Percentiles rank a stretch among this genome's conserved stretches.
phyloP scores from a whole-genome alignment of 306 rosid species.

The Echinosophora koreensis region DNA sequence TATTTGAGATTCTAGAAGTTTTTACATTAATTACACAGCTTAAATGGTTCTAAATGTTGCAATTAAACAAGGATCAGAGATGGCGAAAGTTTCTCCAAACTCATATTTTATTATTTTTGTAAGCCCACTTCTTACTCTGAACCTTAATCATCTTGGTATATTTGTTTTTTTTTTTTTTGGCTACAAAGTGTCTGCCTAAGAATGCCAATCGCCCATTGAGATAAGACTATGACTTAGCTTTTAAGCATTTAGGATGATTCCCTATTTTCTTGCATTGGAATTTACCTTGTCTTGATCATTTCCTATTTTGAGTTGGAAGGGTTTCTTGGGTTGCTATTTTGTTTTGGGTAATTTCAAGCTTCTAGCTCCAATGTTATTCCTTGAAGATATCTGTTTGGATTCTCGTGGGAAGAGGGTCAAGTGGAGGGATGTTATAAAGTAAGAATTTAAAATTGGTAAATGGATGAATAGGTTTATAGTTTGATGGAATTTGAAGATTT shows the following conservation, averaged over 20 bases:
- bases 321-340: not conserved
- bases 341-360: not conserved
- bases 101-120: not conserved
- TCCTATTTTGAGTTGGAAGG: not conserved
- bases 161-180: not conserved
- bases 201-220: not conserved
- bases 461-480: not conserved
- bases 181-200: not conserved
- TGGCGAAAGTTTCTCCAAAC: not conserved
- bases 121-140: not conserved
- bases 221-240: not conserved
- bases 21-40: not conserved
- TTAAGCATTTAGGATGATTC: not conserved
- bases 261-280: not conserved
- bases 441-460: not conserved
- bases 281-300: not conserved
- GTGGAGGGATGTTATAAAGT: not conserved
- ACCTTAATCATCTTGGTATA: not conserved
- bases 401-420: not conserved
- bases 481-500: not conserved
- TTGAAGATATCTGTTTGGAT: not conserved
- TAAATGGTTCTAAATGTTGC: not conserved
- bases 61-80: not conserved
- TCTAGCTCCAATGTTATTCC: not conserved
- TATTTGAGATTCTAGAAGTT: not conserved